These are phyloP conservation scores for Schizopora paradoxa DNA, from an alignment of 1,284 basidiomycete species.

Conservation along the genomic window DNA sequence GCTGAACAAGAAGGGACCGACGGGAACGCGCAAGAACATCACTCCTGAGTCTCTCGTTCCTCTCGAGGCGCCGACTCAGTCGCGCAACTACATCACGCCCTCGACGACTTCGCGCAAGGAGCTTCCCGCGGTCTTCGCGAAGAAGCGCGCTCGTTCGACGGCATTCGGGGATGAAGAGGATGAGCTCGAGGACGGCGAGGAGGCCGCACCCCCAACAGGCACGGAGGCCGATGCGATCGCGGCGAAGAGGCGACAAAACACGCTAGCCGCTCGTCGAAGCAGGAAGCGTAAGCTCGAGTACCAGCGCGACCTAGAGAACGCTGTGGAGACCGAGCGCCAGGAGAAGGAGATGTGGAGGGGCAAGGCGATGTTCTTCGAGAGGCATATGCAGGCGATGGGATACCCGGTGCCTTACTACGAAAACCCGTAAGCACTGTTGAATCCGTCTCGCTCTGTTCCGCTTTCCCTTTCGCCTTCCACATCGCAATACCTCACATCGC, in stretches of 20 bases:
- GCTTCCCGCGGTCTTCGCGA: conserved; percentile 44
- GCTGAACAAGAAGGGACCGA: conserved; percentile 33
- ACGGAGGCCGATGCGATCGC: conserved; percentile 64
- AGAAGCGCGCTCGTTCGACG: conserved; percentile 50
- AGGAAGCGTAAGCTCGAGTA: conserved; percentile 75
- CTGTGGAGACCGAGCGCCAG: conserved; percentile 40
- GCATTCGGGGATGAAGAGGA: conserved; percentile 51
- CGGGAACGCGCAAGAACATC: conserved; percentile 51
- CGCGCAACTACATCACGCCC: conserved; percentile 49
- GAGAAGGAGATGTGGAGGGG: conserved; percentile 55
- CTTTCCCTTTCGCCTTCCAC: conserved; percentile 14
- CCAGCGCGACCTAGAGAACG: conserved; percentile 54
- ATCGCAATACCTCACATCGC: conserved; percentile 6
- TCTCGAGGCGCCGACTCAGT: conserved; percentile 51
- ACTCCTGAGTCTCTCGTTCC: conserved; percentile 46
- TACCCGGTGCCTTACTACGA: conserved; percentile 39
- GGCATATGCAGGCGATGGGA: conserved; percentile 42
- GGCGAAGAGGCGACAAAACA: conserved; percentile 75
- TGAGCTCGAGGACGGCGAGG: conserved; percentile 26
- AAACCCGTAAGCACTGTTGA: conserved; percentile 25
- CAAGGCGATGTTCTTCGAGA: conserved; percentile 42
- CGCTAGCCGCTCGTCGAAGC: conserved; percentile 69
- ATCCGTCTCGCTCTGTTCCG: conserved; percentile 15
- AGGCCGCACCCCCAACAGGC: conserved; percentile 31
- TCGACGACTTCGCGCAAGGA: conserved; percentile 57